Base-by-base conservation (phyloP, 441 rosid genomes). In the Populus hybrid region DNA sequence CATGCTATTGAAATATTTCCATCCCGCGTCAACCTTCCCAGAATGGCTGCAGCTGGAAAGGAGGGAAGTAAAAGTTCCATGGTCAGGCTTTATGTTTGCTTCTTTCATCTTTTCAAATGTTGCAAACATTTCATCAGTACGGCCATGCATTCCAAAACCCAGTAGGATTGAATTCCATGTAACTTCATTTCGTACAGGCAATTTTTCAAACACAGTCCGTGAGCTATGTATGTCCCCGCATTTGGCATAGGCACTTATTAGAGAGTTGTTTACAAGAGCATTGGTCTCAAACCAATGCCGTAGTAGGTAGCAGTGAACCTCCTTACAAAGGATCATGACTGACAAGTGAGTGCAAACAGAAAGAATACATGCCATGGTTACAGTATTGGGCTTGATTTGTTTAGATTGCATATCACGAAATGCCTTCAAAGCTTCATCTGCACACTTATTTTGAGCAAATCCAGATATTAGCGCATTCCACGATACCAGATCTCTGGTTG, bases 1-100 rank as follows among this genome's bases (percentile, higher is more conserved):
- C 36, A 91, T 91, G 70, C 87, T 82, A 46, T 81, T 70, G 65
- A 86, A 89, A 75, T 82, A 88, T 74, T 83, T 80, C 82, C 86
- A 80, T 36, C 94, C 92, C 78, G 85, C 84, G 32, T 90, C 86
- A 72, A 89, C 89, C 69, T 84, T 71, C 46, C 96, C 96, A 7
- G 89, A 83, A 69, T 90, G 96, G 82, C 91, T 87, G 63, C 94
- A 91, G 35, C 91, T 89, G 5, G 89, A 84, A 32, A 91, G 89
- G 82, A 90, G 80, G 75, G 85, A 88, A 21, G 90, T 86, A 72
- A 83, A 89, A 1, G 91, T 90, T 21, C 81, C 88, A 35, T 82
- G 91, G 73, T 82, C 84, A 21, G 91, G 88, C 74, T 86, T 86
- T 26, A 84, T 76, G 38, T 86, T 87, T 16, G 80, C 82, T 73